These are phyloP conservation scores for Fusarium ambrosium DNA, from an alignment of 2,329 filamentous ascomycete species.

Conservation along the genomic window DNA sequence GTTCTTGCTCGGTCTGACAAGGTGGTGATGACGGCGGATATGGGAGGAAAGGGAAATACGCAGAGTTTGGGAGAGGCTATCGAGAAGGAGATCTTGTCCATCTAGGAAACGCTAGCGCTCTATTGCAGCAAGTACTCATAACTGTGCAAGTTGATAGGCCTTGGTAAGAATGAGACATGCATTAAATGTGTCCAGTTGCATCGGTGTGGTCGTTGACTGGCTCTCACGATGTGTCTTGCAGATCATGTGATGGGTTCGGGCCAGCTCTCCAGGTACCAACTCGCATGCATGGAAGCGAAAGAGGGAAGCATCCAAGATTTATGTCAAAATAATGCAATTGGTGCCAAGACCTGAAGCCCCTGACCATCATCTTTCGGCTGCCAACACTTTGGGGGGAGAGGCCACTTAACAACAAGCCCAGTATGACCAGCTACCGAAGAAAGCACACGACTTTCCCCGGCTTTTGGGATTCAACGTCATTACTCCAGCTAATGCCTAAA, in stretches of 20 bases:
- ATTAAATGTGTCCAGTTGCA: no score
- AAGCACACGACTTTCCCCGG: neutral
- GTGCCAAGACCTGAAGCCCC: neutral
- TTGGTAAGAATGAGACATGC: neutral
- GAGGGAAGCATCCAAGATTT: neutral
- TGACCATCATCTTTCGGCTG: neutral
- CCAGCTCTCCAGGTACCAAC: neutral
- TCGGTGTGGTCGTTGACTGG: neutral
- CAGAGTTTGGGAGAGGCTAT: slow-evolving; percentile 38
- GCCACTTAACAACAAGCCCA: no score
- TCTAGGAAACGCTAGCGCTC: neutral
- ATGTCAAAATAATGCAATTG: neutral
- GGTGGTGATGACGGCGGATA: slow-evolving; percentile 49
- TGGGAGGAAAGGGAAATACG: slow-evolving; percentile 49
- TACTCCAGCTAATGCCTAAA: neutral
- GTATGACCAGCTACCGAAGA: neutral
- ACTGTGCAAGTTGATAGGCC: no score
- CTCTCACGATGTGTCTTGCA: neutral
- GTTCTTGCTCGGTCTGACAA: slow-evolving; percentile 65
- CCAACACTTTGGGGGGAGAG: neutral
- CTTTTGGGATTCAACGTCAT: neutral
- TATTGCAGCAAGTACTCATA: neutral
- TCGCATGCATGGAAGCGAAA: neutral
- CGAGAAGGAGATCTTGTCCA: slow-evolving; percentile 29
- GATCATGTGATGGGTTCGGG: neutral